Evolutionary conservation across 192 early-diverging fungal species (phyloP).

Genomic region (Gigaspora rosea): DNA sequence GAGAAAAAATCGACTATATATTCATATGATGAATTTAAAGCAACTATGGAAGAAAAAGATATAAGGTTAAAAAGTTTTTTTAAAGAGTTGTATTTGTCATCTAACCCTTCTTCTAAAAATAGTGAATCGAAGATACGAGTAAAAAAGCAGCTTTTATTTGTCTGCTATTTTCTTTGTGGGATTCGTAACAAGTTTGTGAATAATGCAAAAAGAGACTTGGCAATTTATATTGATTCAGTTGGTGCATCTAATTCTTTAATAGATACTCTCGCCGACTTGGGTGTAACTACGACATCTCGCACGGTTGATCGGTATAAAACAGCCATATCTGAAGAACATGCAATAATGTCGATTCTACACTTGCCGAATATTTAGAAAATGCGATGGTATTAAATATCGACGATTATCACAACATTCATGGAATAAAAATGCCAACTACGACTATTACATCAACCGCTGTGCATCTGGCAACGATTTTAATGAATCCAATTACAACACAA

Average conservation of each 20-base stretch:
- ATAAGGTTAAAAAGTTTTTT: neutral
- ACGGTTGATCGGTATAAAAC: neutral
- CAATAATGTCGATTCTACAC: neutral
- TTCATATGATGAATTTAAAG: neutral
- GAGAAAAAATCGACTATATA: neutral
- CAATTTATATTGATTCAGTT: neutral
- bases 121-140: neutral
- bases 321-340: neutral
- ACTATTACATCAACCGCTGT: neutral
- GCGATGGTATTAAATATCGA: neutral
- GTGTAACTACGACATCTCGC: no score
- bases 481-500: neutral
- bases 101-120: neutral
- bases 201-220: neutral
- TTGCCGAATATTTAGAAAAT: neutral
- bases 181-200: neutral
- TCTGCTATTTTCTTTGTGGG: neutral
- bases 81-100: neutral
- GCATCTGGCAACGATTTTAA: neutral
- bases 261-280: neutral
- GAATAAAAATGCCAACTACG: neutral
- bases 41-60: neutral
- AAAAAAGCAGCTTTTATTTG: constrained; percentile 3
- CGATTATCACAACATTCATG: neutral
- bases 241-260: neutral